Evolutionary conservation across 1,284 basidiomycete species (phyloP), one percentile per base, ranked within the genome.

Genomic region (Irpex sp.): DNA sequence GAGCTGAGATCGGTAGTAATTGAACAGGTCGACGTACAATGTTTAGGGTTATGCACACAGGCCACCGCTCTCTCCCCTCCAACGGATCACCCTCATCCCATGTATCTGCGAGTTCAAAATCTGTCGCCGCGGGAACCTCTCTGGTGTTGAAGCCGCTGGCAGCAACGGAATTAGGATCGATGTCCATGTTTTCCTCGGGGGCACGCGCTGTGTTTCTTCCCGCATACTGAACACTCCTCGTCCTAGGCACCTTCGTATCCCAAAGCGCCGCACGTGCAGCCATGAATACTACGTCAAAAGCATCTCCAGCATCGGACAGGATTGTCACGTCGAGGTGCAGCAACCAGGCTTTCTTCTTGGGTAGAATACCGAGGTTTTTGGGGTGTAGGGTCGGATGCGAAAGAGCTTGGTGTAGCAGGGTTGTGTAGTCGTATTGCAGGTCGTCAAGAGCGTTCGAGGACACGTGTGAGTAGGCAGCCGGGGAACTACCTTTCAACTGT

Each of bases 51-150:
- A 93, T 77, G 65, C 85, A 86, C 9, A 94, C 78, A 1, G 92
- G 92, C 86, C 92, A 90, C 9, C 70, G 65, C 3, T 88, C 83
- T 59, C 83, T 75, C 1, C 83, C 85, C 56, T 77, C 79, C 50
- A 94, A 71, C 4, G 78, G 74, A 61, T 87, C 87, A 0, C 92
- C 92, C 68, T 93, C 91, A 66, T 92, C 92, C 90, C 90, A 92
- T 66, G 88, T 91, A 74, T 94, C 92, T 13, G 85, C 81, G 19
- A 94, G 78, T 74, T 94, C 92, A 69, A 94, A 94, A 71, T 94
- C 92, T 3, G 82, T 82, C 3, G 87, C 87, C 7, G 73, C 75
- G 37, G 68, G 67, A 59, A 81, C 73, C 11, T 76, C 74, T 9
- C 83, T 79, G 13, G 84, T 89, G 68, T 86, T 85, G 55, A 91